A percentile compares a stretch with the other conserved stretches of the same genome.
These are phyloP conservation scores for Tetrapisispora phaffii DNA, from an alignment of 805 yeast genomes.

Conservation along the genomic window DNA sequence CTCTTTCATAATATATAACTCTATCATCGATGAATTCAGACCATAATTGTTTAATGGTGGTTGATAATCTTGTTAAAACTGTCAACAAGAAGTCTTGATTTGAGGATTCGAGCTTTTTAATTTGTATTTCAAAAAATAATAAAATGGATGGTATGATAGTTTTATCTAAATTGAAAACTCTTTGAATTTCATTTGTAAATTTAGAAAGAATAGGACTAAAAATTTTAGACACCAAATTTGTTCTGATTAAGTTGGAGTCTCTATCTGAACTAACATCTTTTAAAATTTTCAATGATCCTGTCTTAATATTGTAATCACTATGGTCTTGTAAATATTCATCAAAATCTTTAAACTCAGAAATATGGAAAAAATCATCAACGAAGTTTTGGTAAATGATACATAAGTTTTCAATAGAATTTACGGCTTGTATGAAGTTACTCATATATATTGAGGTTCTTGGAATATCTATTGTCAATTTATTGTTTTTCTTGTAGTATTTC, in stretches of 20 bases:
- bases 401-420: conserved; percentile 18
- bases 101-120: conserved; percentile 33
- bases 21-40: conserved; percentile 47
- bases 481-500: conserved; percentile 10
- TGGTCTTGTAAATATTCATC: conserved; percentile 33
- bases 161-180: conserved; percentile 27
- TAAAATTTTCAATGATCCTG: conserved; percentile 26
- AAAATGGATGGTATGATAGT: conserved; percentile 36
- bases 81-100: conserved; percentile 56
- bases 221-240: conserved; percentile 36
- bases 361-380: conserved; percentile 36
- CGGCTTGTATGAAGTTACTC: conserved; percentile 6
- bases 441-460: conserved; percentile 6
- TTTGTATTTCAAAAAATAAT: conserved; percentile 33
- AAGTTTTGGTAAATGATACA: conserved; percentile 41
- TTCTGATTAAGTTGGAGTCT: conserved; percentile 36
- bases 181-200: conserved; percentile 9
- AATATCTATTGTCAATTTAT: conserved; percentile 6
- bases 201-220: conserved; percentile 31
- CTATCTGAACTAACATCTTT: conserved; percentile 38
- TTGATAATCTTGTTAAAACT: conserved; percentile 41
- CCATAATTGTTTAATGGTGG: conserved; percentile 49
- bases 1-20: conserved; percentile 35
- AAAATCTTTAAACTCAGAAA: conserved; percentile 36
- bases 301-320: conserved; percentile 12